Base-by-base conservation (phyloP, 331 rosid genomes). In the Quercus lobata region DNA sequence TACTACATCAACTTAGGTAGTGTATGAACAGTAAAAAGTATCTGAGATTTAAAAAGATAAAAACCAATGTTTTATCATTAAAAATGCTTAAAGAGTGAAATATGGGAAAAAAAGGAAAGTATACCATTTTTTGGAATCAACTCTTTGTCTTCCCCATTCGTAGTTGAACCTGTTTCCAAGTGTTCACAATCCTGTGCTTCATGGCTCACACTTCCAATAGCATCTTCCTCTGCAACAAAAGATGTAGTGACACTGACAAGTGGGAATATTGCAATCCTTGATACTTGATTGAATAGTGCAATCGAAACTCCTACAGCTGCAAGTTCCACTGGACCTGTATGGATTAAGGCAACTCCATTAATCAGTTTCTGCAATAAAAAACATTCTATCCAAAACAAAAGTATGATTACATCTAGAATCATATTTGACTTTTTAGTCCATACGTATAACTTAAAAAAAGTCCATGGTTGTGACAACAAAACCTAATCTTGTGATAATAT, bases 291-390 rank as follows among this genome's bases (percentile, higher is more conserved):
- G 83, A 93, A 93, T 74, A 93, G 80, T 68, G 97, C 97, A 84
- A 93, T 93, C 1, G 97, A 91, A 82, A 93, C 97, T 62, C 97
- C 97, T 54, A 93, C 97, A 57, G 96, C 97, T 62, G 97, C 97
- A 65, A 93, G 96, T 87, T 93, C 97, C 72, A 93, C 88, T 6
- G 97, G 87, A 78, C 97, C 97, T 91, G 74, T 35, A 72, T 37
- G 77, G 65, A 78, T 74, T 76, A 78, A 69, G 60, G 37, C 44
- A 79, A 72, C 80, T 16, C 12, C 55, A 44, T 54, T 32, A 37
- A 8, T 53, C 19, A 54, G 18, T 62, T 63, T 61, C 57, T 75
- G 44, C 5, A 62, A 18, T 17, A 29, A 41, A 16, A 76, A 49
- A 49, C 49, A 49, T 58, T 4, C 12, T 41, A 22, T 35, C 54